phyloP scores from a whole-genome alignment of 495 filamentous ascomycete genomes.

The Cudoniella acicularis region DNA sequence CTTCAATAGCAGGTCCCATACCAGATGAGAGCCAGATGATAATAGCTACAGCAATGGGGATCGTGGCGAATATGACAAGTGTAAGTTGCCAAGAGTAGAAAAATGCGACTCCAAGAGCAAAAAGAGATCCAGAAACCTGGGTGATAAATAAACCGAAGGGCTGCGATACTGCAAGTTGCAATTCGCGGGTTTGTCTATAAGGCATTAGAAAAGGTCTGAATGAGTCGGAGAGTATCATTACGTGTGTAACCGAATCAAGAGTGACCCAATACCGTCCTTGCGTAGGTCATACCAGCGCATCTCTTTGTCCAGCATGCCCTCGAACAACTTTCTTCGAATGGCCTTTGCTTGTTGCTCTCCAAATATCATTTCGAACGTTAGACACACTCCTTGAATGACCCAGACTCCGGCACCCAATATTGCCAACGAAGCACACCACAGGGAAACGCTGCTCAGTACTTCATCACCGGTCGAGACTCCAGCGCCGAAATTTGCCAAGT shows the following conservation, averaged over 20 bases:
- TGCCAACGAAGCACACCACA: conserved; percentile 54
- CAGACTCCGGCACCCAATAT: conserved; percentile 60
- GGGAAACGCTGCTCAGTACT: conserved; percentile 52
- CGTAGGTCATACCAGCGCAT: conserved; percentile 81
- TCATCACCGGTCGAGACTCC: conserved; percentile 43
- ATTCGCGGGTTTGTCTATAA: conserved; percentile 75
- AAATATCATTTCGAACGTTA: conserved; percentile 66
- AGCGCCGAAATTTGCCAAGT: conserved; percentile 62
- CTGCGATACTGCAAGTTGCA: conserved; percentile 76
- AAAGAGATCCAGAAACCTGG: conserved; percentile 54
- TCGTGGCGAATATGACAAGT: conserved; percentile 70
- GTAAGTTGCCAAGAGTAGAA: conserved; percentile 82
- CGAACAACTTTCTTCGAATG: conserved; percentile 62
- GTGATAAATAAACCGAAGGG: conserved; percentile 68
- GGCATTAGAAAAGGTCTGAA: neutral
- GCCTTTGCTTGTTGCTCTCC: conserved; percentile 75
- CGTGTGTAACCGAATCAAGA: conserved; percentile 72
- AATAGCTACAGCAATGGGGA: conserved; percentile 63
- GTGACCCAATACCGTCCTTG: conserved; percentile 65
- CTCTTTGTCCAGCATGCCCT: conserved; percentile 63
- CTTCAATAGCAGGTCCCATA: conserved; percentile 62
- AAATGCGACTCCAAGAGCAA: conserved; percentile 66
- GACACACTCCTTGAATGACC: conserved; percentile 61
- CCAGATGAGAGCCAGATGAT: conserved; percentile 50
- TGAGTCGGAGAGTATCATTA: conserved; percentile 43